Percentiles rank a stretch among this genome's conserved stretches.
Conservation (phyloP, 2,329 filamentous ascomycete genomes). For the Tolypocladium sp. region DNA sequence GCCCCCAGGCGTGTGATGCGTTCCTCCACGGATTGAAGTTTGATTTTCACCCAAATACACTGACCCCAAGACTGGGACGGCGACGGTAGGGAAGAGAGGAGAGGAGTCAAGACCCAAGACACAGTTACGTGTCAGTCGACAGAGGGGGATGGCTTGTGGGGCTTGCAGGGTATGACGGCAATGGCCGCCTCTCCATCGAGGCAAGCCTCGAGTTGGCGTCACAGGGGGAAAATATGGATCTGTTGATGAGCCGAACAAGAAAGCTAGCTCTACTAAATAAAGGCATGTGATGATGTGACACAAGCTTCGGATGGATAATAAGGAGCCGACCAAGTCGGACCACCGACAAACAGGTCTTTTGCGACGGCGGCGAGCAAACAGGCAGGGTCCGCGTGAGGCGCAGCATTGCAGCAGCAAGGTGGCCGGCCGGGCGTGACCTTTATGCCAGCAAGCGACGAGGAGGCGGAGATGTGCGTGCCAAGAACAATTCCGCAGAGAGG, state of each 20-base stretch:
- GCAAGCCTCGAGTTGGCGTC: neutral
- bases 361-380: neutral
- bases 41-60: no score
- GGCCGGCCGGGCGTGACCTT: neutral
- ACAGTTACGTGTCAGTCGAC: no score
- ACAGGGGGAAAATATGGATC: neutral
- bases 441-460: neutral
- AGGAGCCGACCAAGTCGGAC: neutral
- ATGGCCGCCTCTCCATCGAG: neutral
- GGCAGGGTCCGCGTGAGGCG: neutral
- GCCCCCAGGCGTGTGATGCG: no score
- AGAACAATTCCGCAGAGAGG: neutral
- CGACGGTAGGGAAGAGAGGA: no score
- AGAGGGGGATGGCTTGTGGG: neutral
- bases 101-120: no score
- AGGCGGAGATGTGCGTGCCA: neutral
- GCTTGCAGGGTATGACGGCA: neutral
- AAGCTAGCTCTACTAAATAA: neutral
- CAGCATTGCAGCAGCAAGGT: neutral
- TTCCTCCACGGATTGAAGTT: no score
- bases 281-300: neutral
- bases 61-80: no score
- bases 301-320: neutral
- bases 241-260: neutral
- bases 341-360: neutral